Evolutionary conservation across 768 basidiomycete genomes (phyloP), one percentile per base, ranked within the genome.

Genomic region (Solioccasus polychromus): DNA sequence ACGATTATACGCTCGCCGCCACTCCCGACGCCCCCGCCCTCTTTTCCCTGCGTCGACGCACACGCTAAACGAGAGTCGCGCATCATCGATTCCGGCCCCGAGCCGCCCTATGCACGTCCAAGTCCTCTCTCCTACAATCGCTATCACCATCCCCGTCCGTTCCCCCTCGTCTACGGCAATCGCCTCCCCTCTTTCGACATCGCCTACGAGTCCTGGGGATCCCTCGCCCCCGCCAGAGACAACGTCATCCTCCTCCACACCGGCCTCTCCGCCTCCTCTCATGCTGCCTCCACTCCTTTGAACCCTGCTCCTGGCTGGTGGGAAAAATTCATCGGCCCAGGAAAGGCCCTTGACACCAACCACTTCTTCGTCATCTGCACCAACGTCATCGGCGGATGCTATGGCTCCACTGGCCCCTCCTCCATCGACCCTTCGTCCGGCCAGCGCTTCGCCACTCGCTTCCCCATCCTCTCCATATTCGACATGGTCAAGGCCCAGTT

Each of bases 171-270:
- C 5, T 83, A 83, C 52, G 77, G 83, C 46, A 66, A 71, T 2
- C 50, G 71, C 2, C 74, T 95, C 0, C 79, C 85, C 2, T 70
- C 81, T 7, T 84, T 92, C 55, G 80, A 91, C 53, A 78, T 98
- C 47, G 96, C 96, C 1, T 99, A 98, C 75, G 96, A 99, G 71
- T 91, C 96, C 0, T 99, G 96, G 96, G 96, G 96, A 3, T 80
- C 79, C 2, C 84, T 98, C 35, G 88, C 88, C 19, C 72, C 85
- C 0, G 56, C 70, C 7, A 77, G 75, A 35, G 85, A 92, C 64
- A 98, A 99, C 60, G 95, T 79, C 39, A 93, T 99, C 39, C 82
- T 99, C 11, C 78, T 99, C 10, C 94, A 97, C 59, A 99, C 96
- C 0, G 96, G 96, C 15, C 78, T 99, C 3, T 94, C 91, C 10